Evolutionary conservation across 305 asterid species (phyloP).

Genomic region (Fraxinus ornus): DNA sequence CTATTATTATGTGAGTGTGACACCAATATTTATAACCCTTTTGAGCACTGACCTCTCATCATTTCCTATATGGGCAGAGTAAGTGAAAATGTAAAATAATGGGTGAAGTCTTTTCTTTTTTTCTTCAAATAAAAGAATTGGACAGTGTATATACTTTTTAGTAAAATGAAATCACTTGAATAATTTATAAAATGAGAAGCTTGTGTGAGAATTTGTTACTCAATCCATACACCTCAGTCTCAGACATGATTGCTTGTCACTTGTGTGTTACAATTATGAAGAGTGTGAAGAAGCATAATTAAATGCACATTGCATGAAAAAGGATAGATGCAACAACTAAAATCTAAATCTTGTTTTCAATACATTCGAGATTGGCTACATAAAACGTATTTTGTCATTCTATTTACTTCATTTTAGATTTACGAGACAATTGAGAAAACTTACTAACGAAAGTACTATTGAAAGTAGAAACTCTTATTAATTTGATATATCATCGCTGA

Average conservation of each 20-base stretch:
- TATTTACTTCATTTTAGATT: not conserved
- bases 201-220: not conserved
- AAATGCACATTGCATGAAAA: not conserved
- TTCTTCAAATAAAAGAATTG: constrained; percentile 4
- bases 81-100: not conserved
- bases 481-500: not conserved
- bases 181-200: not conserved
- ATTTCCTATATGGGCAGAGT: not conserved
- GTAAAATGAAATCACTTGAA: not conserved
- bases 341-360: not conserved
- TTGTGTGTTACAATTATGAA: not conserved
- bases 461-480: too few species aligned
- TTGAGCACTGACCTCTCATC: not conserved
- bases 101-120: not conserved
- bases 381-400: not conserved
- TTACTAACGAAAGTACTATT: not conserved
- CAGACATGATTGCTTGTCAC: constrained; percentile 2
- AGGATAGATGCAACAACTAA: not conserved
- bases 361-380: not conserved
- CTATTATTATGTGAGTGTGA: not conserved
- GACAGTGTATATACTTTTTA: not conserved
- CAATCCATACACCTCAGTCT: not conserved
- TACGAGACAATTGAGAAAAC: not conserved
- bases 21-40: not conserved
- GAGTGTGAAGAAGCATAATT: not conserved